phyloP scores from a whole-genome alignment of 805 yeast species.

The Monosporozyma yasuniensis region DNA sequence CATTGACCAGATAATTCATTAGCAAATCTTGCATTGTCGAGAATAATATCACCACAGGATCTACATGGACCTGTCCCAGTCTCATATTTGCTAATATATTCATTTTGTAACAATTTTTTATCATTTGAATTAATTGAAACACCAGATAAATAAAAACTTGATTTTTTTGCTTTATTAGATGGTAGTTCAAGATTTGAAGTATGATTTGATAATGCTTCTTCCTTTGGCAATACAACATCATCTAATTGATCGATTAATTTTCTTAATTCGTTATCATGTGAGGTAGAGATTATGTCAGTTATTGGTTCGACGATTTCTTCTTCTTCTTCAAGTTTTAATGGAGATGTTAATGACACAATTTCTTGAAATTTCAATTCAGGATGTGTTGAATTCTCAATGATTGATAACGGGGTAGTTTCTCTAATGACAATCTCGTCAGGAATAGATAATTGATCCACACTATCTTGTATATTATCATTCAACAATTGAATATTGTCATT shows the following conservation, averaged over 20 bases:
- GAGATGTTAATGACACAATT: background rate
- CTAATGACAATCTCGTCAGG: background rate
- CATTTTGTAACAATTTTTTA: background rate
- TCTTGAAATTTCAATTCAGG: no score
- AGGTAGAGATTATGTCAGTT: background rate
- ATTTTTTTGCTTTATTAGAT: conserved; percentile 13
- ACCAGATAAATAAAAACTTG: conserved; percentile 27
- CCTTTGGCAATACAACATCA: background rate
- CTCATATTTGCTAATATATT: conserved; percentile 23
- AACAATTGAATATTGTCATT: background rate
- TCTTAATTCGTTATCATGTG: background rate
- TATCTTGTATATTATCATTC: no score
- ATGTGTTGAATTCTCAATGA: background rate
- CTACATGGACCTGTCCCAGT: conserved; percentile 82
- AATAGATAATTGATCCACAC: background rate
- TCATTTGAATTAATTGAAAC: background rate
- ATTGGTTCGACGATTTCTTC: background rate
- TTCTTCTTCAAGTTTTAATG: background rate
- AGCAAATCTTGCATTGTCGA: background rate
- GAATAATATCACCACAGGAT: conserved; percentile 49
- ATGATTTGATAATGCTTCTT: background rate
- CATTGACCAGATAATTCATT: conserved; percentile 76
- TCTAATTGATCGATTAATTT: background rate
- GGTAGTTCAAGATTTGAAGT: conserved; percentile 1
- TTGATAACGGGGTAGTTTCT: background rate